A percentile compares a stretch with the other conserved stretches of the same genome.
phyloP scores from a whole-genome alignment of 2,329 filamentous ascomycete genomes.

The Fusarium clavum region DNA sequence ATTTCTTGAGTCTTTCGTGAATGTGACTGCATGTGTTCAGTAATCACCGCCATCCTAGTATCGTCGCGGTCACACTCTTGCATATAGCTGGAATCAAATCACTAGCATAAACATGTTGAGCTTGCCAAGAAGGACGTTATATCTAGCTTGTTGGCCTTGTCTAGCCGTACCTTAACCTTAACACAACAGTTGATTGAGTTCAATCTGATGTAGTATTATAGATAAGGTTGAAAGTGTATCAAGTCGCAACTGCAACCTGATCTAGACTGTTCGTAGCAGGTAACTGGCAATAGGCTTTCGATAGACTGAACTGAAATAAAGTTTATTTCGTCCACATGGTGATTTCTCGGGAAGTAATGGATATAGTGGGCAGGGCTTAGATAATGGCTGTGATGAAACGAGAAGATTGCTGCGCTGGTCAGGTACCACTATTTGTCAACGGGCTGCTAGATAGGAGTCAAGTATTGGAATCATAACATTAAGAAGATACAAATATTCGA shows the following conservation, averaged over 20 bases:
- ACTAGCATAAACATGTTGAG: neutral
- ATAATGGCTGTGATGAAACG: neutral
- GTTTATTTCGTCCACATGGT: neutral
- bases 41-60: neutral
- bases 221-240: neutral
- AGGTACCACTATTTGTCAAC: too few relatives aligned
- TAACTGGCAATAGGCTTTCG: neutral
- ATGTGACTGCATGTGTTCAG: neutral
- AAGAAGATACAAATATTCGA: neutral
- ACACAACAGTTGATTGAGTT: too few relatives aligned
- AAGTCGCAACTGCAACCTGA: neutral
- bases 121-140: neutral
- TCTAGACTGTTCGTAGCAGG: neutral
- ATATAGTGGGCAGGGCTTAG: too few relatives aligned
- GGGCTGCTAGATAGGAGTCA: neutral
- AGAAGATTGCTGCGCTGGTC: neutral
- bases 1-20: neutral
- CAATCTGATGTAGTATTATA: neutral
- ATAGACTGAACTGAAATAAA: neutral
- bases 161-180: neutral
- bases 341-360: neutral
- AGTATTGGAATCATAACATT: too few relatives aligned
- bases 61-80: neutral
- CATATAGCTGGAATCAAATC: neutral
- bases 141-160: neutral